phyloP scores from a whole-genome alignment of 1,139 yeast genomes.

The Suhomyces maxii region DNA sequence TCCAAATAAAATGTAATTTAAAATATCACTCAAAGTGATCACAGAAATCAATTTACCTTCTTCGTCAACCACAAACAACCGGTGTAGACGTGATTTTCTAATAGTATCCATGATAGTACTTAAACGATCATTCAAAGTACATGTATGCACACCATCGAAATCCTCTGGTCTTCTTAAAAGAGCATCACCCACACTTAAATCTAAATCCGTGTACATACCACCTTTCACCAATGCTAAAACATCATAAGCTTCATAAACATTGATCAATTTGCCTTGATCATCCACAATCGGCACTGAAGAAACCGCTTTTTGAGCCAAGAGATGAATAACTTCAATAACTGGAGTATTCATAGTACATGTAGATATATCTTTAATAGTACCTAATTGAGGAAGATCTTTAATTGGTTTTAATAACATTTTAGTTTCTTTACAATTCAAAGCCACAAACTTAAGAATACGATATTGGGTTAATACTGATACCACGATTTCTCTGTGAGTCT shows the following conservation, averaged over 20 bases:
- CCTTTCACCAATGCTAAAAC: slow-evolving; percentile 91
- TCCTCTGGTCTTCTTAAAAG: slow-evolving; percentile 92
- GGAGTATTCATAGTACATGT: slow-evolving; percentile 92
- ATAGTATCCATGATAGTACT: slow-evolving; percentile 94
- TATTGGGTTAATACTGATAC: slow-evolving; percentile 95
- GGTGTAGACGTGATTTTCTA: slow-evolving; percentile 84
- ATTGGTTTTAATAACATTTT: slow-evolving; percentile 79
- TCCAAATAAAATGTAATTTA: slow-evolving; percentile 76
- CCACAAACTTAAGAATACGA: slow-evolving; percentile 91
- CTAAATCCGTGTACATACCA: slow-evolving; percentile 88
- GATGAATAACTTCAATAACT: slow-evolving; percentile 88
- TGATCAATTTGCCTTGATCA: slow-evolving; percentile 68
- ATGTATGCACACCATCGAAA: slow-evolving; percentile 97
- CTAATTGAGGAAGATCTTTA: slow-evolving; percentile 61
- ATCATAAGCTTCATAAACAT: slow-evolving; percentile 96
- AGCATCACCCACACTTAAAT: slow-evolving; percentile 94
- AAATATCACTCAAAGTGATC: slow-evolving; percentile 87
- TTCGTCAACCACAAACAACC: slow-evolving; percentile 89
- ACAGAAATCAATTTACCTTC: slow-evolving; percentile 78
- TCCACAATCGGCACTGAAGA: slow-evolving; percentile 94
- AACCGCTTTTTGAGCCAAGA: slow-evolving; percentile 74
- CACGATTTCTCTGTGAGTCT: slow-evolving; percentile 89
- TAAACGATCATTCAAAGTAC: slow-evolving; percentile 83
- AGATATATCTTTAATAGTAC: slow-evolving; percentile 58
- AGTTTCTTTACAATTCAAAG: slow-evolving; percentile 94